Evolutionary conservation across 208 protist species (phyloP).

Genomic region (Vickermania ingenoplastis): DNA sequence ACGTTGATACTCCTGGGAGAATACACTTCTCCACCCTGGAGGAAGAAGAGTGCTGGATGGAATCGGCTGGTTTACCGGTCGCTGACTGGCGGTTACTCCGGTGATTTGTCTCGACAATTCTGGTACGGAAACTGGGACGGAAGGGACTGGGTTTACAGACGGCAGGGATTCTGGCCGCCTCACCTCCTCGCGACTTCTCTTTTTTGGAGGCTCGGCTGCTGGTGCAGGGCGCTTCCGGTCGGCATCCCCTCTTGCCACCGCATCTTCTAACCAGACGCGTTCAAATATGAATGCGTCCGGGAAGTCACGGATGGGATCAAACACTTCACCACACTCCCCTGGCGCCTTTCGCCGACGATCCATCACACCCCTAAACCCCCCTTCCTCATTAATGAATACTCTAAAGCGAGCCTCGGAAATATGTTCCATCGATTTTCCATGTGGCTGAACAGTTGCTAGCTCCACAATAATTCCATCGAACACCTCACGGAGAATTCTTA

Average conservation of each 20-base stretch:
- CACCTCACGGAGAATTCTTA: background rate
- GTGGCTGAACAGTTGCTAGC: too few relatives aligned
- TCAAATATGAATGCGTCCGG: background rate
- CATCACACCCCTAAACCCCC: background rate
- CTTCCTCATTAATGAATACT: background rate
- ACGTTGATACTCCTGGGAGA: conserved; percentile 55
- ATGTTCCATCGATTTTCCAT: too few relatives aligned
- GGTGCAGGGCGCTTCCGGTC: background rate
- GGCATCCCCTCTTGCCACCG: background rate
- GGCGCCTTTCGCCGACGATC: background rate
- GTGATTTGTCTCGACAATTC: too few relatives aligned
- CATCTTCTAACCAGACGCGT: background rate
- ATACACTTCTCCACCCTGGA: conserved; percentile 49
- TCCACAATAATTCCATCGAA: background rate
- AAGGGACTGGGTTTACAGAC: too few relatives aligned
- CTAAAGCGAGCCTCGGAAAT: background rate
- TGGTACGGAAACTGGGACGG: too few relatives aligned
- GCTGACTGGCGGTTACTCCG: background rate
- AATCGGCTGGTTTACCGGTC: background rate
- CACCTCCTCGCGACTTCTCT: too few relatives aligned
- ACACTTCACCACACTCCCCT: background rate
- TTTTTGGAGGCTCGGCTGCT: too few relatives aligned
- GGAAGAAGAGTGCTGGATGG: conserved; percentile 15
- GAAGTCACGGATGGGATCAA: background rate
- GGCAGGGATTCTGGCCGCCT: too few relatives aligned